Base-by-base conservation (phyloP, 73 alveolate genomes). In the Urostyla sp. region DNA sequence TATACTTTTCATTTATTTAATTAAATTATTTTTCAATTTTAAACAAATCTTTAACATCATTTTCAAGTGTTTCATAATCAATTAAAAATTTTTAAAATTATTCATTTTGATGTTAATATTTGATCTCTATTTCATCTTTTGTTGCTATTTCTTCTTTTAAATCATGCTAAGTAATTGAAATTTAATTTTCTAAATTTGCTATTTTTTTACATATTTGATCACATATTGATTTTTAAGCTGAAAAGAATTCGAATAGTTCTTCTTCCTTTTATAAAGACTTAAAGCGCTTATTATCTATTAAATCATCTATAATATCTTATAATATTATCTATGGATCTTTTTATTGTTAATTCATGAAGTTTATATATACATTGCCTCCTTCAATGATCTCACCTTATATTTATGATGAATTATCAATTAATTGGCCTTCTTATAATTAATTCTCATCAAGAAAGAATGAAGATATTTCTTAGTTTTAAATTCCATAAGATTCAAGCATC, bases 241-340 rank as follows among this genome's bases (percentile, higher is more conserved):
- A 7, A 48, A 66, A 66, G 46, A 66, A 66, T 20, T 37, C 27
- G 15, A 13, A 1, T 63, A 59, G 44, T 24, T 66, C 80, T 3
- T 66, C 80, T 11, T 37, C 49, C 27, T 66, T 27, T 20, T 27
- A 28, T n/a, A 40, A 66, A 18, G 80, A 66, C 24, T 45, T 37
- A 28, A 18, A 66, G 27, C 44, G 37, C 52, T 66, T 11, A 46
- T 44, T 66, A 28, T 66, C 80, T 27, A 44, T 16, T 63, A 66
- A 40, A 48, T 66, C 80, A 44, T 66, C 63, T 11, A 66, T 26
- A 1, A 66, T 66, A 24, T 66, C 80, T 66, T 66, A 43, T 8
- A 66, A 48, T 5, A 66, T 54, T 7, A 44, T 66, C 30, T 37
- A 59, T n/a, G 80, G 80, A 54, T 66, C 80, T 45, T 35, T 45